A percentile compares a stretch with the other conserved stretches of the same genome.
Conservation (phyloP, 2,329 filamentous ascomycete species). For the Colletotrichum horii region DNA sequence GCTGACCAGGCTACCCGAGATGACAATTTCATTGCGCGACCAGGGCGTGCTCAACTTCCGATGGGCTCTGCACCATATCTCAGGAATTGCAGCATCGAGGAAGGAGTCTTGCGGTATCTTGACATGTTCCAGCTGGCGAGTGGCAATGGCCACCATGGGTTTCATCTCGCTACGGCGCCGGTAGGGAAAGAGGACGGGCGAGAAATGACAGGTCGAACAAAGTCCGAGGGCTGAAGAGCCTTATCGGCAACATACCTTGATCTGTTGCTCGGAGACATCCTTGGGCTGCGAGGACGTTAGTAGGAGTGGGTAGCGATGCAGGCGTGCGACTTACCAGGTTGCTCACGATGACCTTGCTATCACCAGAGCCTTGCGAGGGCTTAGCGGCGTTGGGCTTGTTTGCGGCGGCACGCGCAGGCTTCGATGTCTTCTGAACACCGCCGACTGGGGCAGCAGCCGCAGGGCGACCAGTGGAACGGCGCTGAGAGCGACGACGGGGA, state of each 20-base stretch:
- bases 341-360: slow-evolving; percentile 98
- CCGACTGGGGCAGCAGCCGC: slow-evolving; percentile 75
- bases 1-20: slow-evolving; percentile 61
- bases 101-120: slow-evolving; percentile 33
- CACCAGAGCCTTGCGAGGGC: slow-evolving; percentile 65
- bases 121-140: slow-evolving; percentile 5
- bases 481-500: slow-evolving; percentile 51
- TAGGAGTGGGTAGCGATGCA: neutral
- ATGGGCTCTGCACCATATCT: slow-evolving; percentile 32
- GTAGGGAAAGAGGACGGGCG: slow-evolving; percentile 40
- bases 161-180: slow-evolving; percentile 22
- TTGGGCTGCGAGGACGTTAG: slow-evolving; percentile 74
- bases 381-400: slow-evolving; percentile 70
- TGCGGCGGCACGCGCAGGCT: slow-evolving; percentile 61
- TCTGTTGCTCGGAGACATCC: slow-evolving; percentile 95
- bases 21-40: slow-evolving; percentile 51
- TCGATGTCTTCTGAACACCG: slow-evolving; percentile 82
- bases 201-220: slow-evolving; percentile 65
- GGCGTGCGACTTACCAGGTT: slow-evolving; percentile 76
- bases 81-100: slow-evolving; percentile 30
- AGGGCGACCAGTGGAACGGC: slow-evolving; percentile 57
- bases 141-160: slow-evolving; percentile 14
- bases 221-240: slow-evolving; percentile 72
- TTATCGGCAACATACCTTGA: slow-evolving; percentile 99
- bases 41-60: slow-evolving; percentile 65